phyloP scores from a whole-genome alignment of 2,329 filamentous ascomycete genomes.

The Verticillium albo-atrum region DNA sequence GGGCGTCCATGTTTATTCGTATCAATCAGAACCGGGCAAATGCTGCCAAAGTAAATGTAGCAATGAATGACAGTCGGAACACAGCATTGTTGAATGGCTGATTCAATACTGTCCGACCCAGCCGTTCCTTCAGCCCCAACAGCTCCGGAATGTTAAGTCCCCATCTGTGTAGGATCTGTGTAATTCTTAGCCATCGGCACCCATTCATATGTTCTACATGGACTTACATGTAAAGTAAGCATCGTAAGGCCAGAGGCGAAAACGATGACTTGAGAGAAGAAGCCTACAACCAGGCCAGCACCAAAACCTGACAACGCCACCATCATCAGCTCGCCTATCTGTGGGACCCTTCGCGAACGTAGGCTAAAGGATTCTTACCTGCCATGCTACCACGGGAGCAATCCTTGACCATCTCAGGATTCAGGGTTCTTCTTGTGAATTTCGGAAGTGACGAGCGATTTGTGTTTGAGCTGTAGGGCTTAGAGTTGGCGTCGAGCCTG shows the following conservation, averaged over 20 bases:
- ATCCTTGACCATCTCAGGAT: conserved; percentile 6
- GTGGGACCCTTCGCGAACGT: background rate
- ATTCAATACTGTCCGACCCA: conserved; percentile 16
- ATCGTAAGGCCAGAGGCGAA: conserved; percentile 62
- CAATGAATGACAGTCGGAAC: conserved; percentile 51
- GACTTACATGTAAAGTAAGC: conserved; percentile 56
- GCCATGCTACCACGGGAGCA: conserved; percentile 8
- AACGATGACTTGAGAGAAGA: conserved; percentile 68
- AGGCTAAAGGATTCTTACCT: background rate
- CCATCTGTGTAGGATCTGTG: conserved; percentile 26
- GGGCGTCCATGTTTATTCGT: background rate
- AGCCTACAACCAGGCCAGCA: conserved; percentile 60
- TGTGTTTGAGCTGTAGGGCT: background rate
- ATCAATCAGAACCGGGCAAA: conserved; percentile 39
- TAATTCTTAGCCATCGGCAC: background rate
- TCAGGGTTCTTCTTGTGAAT: background rate
- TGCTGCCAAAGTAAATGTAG: conserved; percentile 65
- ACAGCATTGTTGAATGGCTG: conserved; percentile 8
- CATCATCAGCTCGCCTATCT: background rate
- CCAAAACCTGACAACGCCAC: conserved; percentile 46
- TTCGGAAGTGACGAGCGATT: background rate
- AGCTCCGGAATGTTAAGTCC: conserved; percentile 26
- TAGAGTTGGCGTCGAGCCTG: background rate
- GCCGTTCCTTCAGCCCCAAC: conserved; percentile 22
- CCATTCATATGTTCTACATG: background rate